Evolutionary conservation across 176 grass and related monocot species (phyloP), one percentile per base, ranked within the genome.

Genomic region (Rhipidocladum racemiflorum): DNA sequence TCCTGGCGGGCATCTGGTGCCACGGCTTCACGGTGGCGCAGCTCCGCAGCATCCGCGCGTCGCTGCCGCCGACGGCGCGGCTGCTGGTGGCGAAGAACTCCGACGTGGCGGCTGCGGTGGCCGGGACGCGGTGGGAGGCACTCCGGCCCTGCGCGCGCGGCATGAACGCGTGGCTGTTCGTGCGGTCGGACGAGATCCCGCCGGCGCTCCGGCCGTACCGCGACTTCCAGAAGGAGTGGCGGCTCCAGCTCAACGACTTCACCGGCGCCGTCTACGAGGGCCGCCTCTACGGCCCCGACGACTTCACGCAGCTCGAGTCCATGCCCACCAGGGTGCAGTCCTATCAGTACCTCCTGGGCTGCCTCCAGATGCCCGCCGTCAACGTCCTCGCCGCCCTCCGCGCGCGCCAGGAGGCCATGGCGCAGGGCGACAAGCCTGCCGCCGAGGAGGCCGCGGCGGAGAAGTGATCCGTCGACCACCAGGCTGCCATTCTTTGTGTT

Each of bases 151-250:
- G 89, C 80, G 89, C 92, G 18, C 91, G 88, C 10, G 95, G 95
- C 44, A 98, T 98, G 95, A 98, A 98, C 49, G 92, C 95, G 2
- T 98, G 95, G 92, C 84, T 98, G 21, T 98, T 98, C 85, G 95
- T 98, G n/a, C 95, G 90, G 7, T 92, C 96, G 67, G 96, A 98
- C 73, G 92, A 98, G 90, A 93, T 98, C 73, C 96, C 92, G 46
- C 87, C 88, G 10, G 96, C 92, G 6, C 89, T 95, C 49, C 83
- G 88, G 1, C 92, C 96, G 12, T 98, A 93, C 87, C 91, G 92
- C 66, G 85, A 84, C 84, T 99, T 99, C 88, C 96, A 99, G 79
- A 94, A 88, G 86, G 90, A 94, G 75, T 89, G 88, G 83, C 78
- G 81, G 67, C 83, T 97, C 25, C 90, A 94, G 63, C 85, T 94